A percentile compares a stretch with the other conserved stretches of the same genome.
phyloP scores from a whole-genome alignment of 176 grass and related monocot species.

The Triticum dicoccoides region DNA sequence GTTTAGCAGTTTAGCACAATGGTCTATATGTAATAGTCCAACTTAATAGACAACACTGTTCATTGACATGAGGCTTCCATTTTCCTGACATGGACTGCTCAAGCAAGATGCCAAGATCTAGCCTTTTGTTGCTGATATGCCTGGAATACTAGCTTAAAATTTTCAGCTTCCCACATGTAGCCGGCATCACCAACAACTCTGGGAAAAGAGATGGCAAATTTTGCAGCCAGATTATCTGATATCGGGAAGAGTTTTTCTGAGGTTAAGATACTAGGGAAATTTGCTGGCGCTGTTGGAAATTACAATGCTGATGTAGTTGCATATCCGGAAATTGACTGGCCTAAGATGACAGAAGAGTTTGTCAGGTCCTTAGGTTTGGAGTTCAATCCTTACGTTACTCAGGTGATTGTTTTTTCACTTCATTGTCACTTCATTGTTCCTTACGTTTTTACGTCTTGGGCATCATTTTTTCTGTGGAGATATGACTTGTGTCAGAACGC shows the following conservation, averaged over 20 bases:
- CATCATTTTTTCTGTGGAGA: neutral
- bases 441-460: neutral
- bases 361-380: constrained; percentile 78
- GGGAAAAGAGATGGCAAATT: constrained; percentile 99
- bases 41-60: neutral
- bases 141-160: neutral
- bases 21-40: neutral
- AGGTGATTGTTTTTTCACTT: constrained; percentile 45
- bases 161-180: constrained; percentile 45
- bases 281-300: constrained; percentile 96
- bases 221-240: constrained; percentile 68
- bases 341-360: constrained; percentile 75
- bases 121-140: constrained; percentile 1
- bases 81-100: constrained; percentile 7
- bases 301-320: constrained; percentile 91
- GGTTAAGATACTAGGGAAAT: constrained; percentile 74
- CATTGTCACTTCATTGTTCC: neutral
- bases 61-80: neutral
- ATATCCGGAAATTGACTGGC: constrained; percentile 87
- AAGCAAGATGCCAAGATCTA: constrained; percentile 2
- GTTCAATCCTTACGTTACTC: constrained; percentile 91
- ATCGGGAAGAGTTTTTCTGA: constrained; percentile 54
- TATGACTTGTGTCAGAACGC: neutral
- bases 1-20: neutral
- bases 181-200: constrained; percentile 93